Conservation (phyloP, 2,329 filamentous ascomycete genomes). For the Fusarium coffeatum region DNA sequence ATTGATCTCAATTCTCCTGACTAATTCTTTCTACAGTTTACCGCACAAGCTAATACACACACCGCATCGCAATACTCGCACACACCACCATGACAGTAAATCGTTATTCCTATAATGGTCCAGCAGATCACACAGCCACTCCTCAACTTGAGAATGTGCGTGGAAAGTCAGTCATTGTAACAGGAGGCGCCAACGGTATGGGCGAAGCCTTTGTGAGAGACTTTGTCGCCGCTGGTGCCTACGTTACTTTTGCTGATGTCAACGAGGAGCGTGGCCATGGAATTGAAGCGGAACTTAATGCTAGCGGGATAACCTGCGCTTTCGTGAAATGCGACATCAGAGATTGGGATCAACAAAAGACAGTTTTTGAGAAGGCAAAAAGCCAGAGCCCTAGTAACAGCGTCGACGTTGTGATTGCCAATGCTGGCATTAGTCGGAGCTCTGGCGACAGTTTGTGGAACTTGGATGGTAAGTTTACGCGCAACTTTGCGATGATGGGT, state of each 20-base stretch:
- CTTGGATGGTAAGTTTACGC: constrained; percentile 48
- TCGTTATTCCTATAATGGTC: constrained; percentile 37
- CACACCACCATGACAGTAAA: constrained; percentile 16
- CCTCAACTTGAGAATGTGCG: constrained; percentile 38
- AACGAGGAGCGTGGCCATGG: constrained; percentile 48
- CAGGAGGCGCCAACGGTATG: constrained; percentile 59
- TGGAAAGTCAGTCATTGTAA: constrained; percentile 61
- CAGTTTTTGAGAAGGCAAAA: constrained; percentile 55
- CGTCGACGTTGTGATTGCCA: constrained; percentile 61
- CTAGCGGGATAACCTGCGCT: constrained; percentile 31
- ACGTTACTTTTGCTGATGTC: constrained; percentile 56
- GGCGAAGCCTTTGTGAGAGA: constrained; percentile 52
- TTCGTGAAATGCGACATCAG: constrained; percentile 58
- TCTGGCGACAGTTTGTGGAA: constrained; percentile 54
- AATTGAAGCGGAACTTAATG: constrained; percentile 51
- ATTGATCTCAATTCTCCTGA: neutral
- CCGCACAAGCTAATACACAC: neutral
- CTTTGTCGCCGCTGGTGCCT: constrained; percentile 54
- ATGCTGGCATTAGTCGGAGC: constrained; percentile 56
- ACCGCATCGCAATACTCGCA: neutral
- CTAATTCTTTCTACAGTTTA: neutral
- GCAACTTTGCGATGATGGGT: neutral
- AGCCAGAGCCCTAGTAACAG: constrained; percentile 52
- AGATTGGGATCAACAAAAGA: constrained; percentile 57
- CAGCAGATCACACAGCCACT: constrained; percentile 30